Evolutionary conservation across 106 monocot species (phyloP).

Genomic region (Iris macrosiphon): DNA sequence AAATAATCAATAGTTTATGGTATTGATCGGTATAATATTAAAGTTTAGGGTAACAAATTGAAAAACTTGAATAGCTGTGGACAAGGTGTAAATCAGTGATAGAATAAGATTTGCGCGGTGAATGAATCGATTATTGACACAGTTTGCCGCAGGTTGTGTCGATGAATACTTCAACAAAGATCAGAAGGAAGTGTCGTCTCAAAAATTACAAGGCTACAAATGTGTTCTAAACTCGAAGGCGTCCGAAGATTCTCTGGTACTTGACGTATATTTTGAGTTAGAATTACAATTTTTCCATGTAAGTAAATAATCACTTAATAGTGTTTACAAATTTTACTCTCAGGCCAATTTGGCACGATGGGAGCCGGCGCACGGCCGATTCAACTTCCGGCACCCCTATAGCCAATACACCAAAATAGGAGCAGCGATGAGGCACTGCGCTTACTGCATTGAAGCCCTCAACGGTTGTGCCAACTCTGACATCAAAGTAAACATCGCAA

Average conservation of each 20-base stretch:
- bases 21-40: no score
- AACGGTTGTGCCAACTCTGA: slow-evolving; percentile 17
- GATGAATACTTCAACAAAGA: slow-evolving; percentile 23
- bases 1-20: no score
- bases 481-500: background rate
- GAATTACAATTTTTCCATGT: background rate
- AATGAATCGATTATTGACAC: background rate
- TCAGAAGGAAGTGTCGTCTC: background rate
- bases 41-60: no score
- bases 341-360: slow-evolving; percentile 47
- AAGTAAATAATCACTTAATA: background rate
- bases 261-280: background rate
- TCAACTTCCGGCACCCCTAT: slow-evolving; percentile 36
- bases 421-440: slow-evolving; percentile 23
- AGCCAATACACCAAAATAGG: slow-evolving; percentile 39
- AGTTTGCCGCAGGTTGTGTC: slow-evolving; percentile 16
- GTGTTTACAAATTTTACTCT: background rate
- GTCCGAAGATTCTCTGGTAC: slow-evolving; percentile 41
- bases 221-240: slow-evolving; percentile 51
- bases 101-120: background rate
- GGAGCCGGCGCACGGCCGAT: slow-evolving; percentile 40
- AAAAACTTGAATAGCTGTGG: no score
- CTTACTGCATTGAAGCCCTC: slow-evolving; percentile 35
- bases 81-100: background rate
- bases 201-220: slow-evolving; percentile 33